phyloP scores from a whole-genome alignment of 495 filamentous ascomycete species.

The Filosporella fistucella region DNA sequence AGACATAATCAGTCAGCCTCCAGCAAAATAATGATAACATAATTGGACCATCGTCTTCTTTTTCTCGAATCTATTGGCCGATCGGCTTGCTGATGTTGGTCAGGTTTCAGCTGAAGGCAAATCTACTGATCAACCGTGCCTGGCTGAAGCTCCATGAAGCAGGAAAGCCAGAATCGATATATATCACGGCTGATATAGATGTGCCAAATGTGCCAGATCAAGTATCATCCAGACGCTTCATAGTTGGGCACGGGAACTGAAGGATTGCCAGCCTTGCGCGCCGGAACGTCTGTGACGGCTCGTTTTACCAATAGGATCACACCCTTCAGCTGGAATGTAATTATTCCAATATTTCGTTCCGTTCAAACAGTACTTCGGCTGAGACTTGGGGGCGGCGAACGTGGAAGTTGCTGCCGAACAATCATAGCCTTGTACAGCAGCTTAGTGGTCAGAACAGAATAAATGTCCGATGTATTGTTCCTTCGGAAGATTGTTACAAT shows the following conservation, averaged over 20 bases:
- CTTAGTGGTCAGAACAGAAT: too few species aligned
- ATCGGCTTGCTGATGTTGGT: background rate
- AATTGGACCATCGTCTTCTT: background rate
- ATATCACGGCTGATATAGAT: background rate
- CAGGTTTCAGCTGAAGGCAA: conserved; percentile 4
- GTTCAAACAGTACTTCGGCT: too few species aligned
- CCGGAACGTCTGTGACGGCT: background rate
- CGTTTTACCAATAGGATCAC: too few species aligned
- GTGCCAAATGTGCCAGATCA: background rate
- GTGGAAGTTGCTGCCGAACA: too few species aligned
- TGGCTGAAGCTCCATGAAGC: background rate
- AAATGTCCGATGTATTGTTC: too few species aligned
- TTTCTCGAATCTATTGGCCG: background rate
- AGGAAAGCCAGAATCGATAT: background rate
- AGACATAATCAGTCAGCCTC: background rate
- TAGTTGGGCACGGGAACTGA: background rate
- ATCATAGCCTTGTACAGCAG: too few species aligned
- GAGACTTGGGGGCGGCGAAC: too few species aligned
- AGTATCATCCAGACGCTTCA: background rate
- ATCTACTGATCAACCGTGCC: background rate
- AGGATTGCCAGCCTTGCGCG: background rate
- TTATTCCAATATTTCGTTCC: too few species aligned
- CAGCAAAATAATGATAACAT: background rate
- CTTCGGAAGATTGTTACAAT: too few species aligned
- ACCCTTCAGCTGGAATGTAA: too few species aligned